Conservation (phyloP, 345 rosid genomes). For the Chamaenerion angustifolium region DNA sequence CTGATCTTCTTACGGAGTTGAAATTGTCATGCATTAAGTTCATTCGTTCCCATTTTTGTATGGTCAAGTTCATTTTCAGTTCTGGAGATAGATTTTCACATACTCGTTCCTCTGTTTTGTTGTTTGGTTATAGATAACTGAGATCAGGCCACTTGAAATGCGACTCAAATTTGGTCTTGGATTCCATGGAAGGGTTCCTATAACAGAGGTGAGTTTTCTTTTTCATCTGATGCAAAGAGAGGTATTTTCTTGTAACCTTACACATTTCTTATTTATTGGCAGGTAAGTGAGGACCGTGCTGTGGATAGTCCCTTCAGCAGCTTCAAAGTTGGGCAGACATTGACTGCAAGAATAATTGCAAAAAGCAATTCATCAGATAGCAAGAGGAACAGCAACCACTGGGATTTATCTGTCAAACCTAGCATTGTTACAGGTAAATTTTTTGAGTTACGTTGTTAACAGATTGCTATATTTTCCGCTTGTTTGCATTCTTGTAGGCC, state of each 20-base stretch:
- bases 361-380: slow-evolving; percentile 34
- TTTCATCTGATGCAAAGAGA: not conserved
- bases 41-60: too few relatives aligned
- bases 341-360: slow-evolving; percentile 61
- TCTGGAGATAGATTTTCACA: not conserved
- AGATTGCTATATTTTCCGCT: too few relatives aligned
- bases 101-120: slow-evolving; percentile 2
- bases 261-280: slow-evolving; percentile 13
- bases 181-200: slow-evolving; percentile 66
- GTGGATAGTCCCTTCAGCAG: slow-evolving; percentile 45
- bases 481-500: too few relatives aligned
- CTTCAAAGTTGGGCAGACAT: slow-evolving; percentile 77
- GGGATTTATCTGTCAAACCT: slow-evolving; percentile 87
- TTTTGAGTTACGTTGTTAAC: too few relatives aligned
- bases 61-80: too few relatives aligned
- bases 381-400: slow-evolving; percentile 32
- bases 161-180: slow-evolving; percentile 74
- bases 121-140: slow-evolving; percentile 52
- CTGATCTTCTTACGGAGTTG: not conserved
- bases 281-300: slow-evolving; percentile 43
- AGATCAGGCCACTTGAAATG: slow-evolving; percentile 69
- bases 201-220: slow-evolving; percentile 64
- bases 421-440: slow-evolving; percentile 42
- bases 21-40: too few relatives aligned
- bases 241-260: not conserved